Percentiles rank a stretch among this genome's conserved stretches.
phyloP scores from a whole-genome alignment of 2,329 filamentous ascomycete species.

The Ilyonectria sp. region DNA sequence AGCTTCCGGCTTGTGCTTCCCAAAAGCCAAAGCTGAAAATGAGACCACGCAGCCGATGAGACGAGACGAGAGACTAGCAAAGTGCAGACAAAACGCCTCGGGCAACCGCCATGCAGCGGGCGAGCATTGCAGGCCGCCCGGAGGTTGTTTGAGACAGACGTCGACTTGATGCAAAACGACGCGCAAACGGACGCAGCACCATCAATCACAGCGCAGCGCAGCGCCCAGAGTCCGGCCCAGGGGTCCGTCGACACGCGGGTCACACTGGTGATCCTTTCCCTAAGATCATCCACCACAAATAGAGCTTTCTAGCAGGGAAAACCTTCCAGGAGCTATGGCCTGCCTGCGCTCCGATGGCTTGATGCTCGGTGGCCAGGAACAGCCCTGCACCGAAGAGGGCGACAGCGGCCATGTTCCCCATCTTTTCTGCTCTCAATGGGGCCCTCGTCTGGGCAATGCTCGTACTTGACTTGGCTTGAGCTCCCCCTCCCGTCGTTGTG shows the following conservation, averaged over 20 bases:
- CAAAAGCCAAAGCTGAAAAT: slow-evolving; percentile 15
- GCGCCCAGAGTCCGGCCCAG: not conserved
- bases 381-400: slow-evolving; percentile 27
- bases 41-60: slow-evolving; percentile 8
- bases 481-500: slow-evolving; percentile 6
- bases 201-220: slow-evolving; percentile 4
- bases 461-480: slow-evolving; percentile 13
- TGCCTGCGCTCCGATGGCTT: slow-evolving; percentile 28
- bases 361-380: slow-evolving; percentile 30
- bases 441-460: slow-evolving; percentile 23
- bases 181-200: slow-evolving; percentile 17
- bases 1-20: slow-evolving; percentile 19
- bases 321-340: slow-evolving; percentile 39
- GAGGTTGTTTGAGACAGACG: slow-evolving; percentile 9
- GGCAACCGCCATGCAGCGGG: not conserved
- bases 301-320: slow-evolving; percentile 31
- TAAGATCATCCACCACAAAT: slow-evolving; percentile 25
- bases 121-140: slow-evolving; percentile 10
- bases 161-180: slow-evolving; percentile 6
- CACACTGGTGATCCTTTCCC: slow-evolving; percentile 25
- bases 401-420: slow-evolving; percentile 30
- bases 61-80: not conserved
- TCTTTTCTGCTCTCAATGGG: slow-evolving; percentile 22
- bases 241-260: slow-evolving; percentile 12
- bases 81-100: slow-evolving; percentile 5